These are phyloP conservation scores for Smallanthus sonchifolius DNA, from an alignment of 129 eudicot species.

Conservation along the genomic window DNA sequence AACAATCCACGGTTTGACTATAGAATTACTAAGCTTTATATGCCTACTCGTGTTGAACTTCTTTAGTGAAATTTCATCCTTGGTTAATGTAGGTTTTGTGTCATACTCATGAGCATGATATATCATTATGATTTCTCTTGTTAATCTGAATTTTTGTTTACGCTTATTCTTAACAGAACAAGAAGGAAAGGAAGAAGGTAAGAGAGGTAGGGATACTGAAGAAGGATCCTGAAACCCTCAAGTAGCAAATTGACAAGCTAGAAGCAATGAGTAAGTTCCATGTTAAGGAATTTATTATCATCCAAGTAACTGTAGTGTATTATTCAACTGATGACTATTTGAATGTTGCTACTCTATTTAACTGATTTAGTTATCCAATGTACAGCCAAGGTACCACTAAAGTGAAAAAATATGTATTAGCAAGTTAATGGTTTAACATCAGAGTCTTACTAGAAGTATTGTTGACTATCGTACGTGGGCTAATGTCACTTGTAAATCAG, in stretches of 20 bases:
- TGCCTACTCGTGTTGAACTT: not conserved
- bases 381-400: not conserved
- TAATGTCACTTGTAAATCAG: not conserved
- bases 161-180: constrained; percentile 50
- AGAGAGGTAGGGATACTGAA: constrained; percentile 95
- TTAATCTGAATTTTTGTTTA: constrained; percentile 12
- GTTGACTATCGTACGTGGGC: not conserved
- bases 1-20: not conserved
- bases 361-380: not conserved
- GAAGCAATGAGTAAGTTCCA: constrained; percentile 78
- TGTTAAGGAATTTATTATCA: not conserved
- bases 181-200: constrained; percentile 97
- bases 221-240: constrained; percentile 94
- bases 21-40: too few relatives aligned
- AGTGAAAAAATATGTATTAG: not conserved
- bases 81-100: constrained; percentile 3
- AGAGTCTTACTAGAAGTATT: not conserved
- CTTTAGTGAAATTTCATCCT: not conserved
- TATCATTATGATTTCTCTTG: not conserved
- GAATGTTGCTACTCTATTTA: not conserved
- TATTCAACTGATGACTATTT: not conserved
- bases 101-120: not conserved
- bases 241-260: constrained; percentile 81
- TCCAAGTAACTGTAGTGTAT: constrained; percentile 1
- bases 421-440: not conserved